Conservation (phyloP, 805 yeast genomes). For the Candida andamanensis region DNA sequence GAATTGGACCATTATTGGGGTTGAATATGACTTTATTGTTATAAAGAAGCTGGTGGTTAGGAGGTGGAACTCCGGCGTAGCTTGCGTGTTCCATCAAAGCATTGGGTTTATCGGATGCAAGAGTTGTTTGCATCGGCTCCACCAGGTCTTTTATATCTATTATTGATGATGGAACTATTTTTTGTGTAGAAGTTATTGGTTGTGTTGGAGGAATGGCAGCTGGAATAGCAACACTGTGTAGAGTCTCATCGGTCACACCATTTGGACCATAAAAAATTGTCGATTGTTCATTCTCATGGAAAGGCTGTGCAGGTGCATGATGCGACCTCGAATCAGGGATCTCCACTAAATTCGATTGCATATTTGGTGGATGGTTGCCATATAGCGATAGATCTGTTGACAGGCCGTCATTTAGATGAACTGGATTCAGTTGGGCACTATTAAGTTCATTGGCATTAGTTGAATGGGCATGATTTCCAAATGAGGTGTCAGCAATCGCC, state of each 20-base stretch:
- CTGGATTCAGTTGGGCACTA: neutral
- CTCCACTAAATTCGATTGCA: neutral
- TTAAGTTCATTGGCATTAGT: too few species aligned
- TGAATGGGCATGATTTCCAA: neutral
- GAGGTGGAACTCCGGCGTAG: slow-evolving; percentile 42
- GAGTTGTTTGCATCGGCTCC: too few species aligned
- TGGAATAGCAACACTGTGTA: neutral
- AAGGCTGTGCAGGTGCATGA: neutral
- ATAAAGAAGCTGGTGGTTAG: slow-evolving; percentile 47
- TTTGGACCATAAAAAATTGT: too few species aligned
- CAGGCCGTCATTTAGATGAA: neutral
- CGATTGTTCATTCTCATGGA: neutral
- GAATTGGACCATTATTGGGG: slow-evolving; percentile 51
- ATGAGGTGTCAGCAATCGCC: neutral
- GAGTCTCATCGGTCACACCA: too few species aligned
- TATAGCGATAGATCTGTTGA: too few species aligned
- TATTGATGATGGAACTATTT: neutral
- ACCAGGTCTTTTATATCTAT: neutral
- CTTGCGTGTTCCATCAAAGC: neutral
- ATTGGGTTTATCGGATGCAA: neutral
- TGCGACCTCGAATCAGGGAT: neutral
- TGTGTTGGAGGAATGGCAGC: neutral
- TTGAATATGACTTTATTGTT: slow-evolving; percentile 52
- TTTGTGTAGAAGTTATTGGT: neutral
- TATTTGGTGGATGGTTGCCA: neutral